A percentile compares a stretch with the other conserved stretches of the same genome.
Conservation (phyloP, 169 alveolate species). For the Plasmodium berghei region DNA sequence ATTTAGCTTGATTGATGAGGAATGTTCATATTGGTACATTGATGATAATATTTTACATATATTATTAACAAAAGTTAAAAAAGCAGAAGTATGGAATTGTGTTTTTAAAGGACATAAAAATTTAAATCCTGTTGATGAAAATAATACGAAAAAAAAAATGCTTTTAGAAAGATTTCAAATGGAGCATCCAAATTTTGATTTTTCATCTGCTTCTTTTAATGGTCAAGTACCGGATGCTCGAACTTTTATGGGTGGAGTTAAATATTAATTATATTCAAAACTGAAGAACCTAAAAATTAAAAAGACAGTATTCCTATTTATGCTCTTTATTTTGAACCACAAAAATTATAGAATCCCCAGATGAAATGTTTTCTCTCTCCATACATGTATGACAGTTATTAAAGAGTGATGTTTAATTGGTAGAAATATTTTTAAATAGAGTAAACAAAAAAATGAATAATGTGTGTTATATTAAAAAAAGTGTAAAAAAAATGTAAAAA, state of each 20-base stretch:
- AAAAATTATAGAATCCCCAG: no score
- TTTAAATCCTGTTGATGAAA: constrained; percentile 69
- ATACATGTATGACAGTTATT: no score
- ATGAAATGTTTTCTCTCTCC: no score
- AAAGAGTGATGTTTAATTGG: no score
- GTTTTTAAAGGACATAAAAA: constrained; percentile 71
- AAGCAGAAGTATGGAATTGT: constrained; percentile 66
- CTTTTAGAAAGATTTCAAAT: constrained; percentile 85
- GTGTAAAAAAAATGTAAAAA: no score
- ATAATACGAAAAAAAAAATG: constrained; percentile 78
- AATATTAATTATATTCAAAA: constrained; percentile 5
- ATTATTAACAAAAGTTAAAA: constrained; percentile 56
- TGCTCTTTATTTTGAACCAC: not conserved
- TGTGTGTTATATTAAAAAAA: no score
- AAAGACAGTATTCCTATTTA: constrained; percentile 7
- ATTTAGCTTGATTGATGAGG: constrained; percentile 57
- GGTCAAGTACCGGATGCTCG: constrained; percentile 87
- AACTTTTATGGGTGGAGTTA: constrained; percentile 81
- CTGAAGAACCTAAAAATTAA: not conserved
- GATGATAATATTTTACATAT: constrained; percentile 72
- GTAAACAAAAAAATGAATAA: no score
- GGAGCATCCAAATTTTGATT: constrained; percentile 86
- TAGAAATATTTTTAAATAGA: no score
- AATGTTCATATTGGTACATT: constrained; percentile 70
- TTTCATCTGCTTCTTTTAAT: constrained; percentile 83